Base-by-base conservation (phyloP, 371 early-diverging fungal species). In the Cokeromyces recurvatus region DNA sequence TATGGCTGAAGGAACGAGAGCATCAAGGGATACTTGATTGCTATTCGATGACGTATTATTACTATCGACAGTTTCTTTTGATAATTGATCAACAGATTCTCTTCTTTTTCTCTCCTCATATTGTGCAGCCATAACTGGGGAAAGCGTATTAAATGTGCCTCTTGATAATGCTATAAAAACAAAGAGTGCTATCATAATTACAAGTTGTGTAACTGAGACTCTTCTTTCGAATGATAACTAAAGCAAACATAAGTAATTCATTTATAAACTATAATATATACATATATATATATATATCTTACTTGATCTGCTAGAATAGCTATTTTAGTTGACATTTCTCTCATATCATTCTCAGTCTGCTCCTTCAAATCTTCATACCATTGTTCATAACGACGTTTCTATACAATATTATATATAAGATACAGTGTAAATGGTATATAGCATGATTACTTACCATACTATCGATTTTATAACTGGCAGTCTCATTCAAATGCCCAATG, bases 151-250 rank as follows among this genome's bases (percentile, higher is more conserved):
- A 20, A 71, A 51, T 4, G 69, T 71, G 2, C 72, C 72, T 31
- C 68, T 58, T 0, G 72, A 79, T 16, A 79, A 51, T 2, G 77
- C 78, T 49, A 82, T 60, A 55, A 79, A 72, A 1, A 72, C 66
- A 45, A 85, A 69, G 8, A 83, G 46, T 0, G 59, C 57, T n/a
- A 83, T 54, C 25, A 82, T 63, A 29, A 82, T 51, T 2, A 77
- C 59, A 8, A 82, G 52, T 46, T 85, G 85, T 1, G 72, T 68
- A 17, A 81, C 62, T 1, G 79, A 77, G 41, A 83, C 65, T 31
- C 81, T 73, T 64, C 76, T 74, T 51, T 84, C 83, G 66, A 82
- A 83, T 19, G 80, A 55, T 32, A 84, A 51, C 71, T 71, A n/a
- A n/a, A n/a, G 47, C 17, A 32, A 15, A 4, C 16, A 22, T 24